Percentiles rank a stretch among this genome's conserved stretches.
These are phyloP conservation scores for Phytophthora citricola DNA, from an alignment of 352 stramenopile genomes.

Conservation along the genomic window DNA sequence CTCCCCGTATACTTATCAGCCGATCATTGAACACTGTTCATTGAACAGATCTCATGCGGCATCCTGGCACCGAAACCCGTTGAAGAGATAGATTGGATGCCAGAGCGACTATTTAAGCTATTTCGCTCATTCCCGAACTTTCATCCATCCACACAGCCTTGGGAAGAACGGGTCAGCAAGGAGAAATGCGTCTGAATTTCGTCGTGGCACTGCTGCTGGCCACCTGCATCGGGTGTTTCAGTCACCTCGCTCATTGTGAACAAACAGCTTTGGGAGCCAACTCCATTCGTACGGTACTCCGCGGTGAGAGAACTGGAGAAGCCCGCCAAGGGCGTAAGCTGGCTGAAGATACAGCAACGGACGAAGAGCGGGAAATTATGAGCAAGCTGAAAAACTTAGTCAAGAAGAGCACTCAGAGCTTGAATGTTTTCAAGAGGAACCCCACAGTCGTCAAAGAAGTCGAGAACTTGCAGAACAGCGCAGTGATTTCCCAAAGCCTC, in stretches of 20 bases:
- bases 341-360: neutral
- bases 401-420: slow-evolving; percentile 1
- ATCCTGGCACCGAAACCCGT: neutral
- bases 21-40: slow-evolving; percentile 5
- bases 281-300: neutral
- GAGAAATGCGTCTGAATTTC: slow-evolving; percentile 1
- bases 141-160: neutral
- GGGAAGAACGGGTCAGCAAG: neutral
- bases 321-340: neutral
- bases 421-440: slow-evolving; percentile 3
- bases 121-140: slow-evolving; percentile 4
- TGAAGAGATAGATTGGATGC: neutral
- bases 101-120: neutral
- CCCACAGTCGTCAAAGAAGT: slow-evolving; percentile 6
- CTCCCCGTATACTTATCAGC: slow-evolving; percentile 9
- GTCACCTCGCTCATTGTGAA: neutral
- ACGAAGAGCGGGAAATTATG: slow-evolving; percentile 1
- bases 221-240: neutral
- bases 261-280: neutral
- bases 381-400: neutral
- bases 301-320: neutral
- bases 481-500: slow-evolving; percentile 3
- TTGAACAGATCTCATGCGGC: neutral
- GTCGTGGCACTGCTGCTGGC: neutral
- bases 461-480: slow-evolving; percentile 5